phyloP scores from a whole-genome alignment of 2,329 filamentous ascomycete species.

The Cladophialophora psammophila region DNA sequence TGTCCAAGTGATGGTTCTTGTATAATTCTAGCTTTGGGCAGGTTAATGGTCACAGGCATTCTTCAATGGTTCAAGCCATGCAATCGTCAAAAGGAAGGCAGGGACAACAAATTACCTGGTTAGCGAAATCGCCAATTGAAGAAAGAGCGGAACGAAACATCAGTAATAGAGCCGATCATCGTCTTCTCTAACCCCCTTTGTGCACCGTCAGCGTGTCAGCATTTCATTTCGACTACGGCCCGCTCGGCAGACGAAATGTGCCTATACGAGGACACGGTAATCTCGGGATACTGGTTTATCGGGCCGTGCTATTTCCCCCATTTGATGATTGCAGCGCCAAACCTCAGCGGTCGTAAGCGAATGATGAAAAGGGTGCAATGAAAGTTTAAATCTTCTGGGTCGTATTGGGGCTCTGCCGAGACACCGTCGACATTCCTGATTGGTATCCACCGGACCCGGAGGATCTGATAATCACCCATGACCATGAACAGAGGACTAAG shows the following conservation, averaged over 20 bases:
- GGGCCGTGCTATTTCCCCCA: neutral
- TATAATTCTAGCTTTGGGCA: neutral
- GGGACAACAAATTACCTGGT: neutral
- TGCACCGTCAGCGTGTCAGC: neutral
- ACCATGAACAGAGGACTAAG: neutral
- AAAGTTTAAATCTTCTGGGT: neutral
- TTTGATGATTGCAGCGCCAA: neutral
- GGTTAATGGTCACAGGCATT: neutral
- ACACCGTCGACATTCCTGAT: neutral
- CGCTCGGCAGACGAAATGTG: neutral
- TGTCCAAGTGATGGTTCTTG: neutral
- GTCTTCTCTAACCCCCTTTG: neutral
- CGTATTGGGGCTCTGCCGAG: neutral
- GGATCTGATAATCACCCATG: neutral
- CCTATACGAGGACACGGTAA: neutral
- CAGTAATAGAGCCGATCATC: neutral
- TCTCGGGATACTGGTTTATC: neutral
- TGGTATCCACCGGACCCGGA: neutral
- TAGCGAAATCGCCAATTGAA: neutral
- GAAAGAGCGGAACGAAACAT: neutral
- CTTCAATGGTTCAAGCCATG: neutral
- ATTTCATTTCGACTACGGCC: neutral
- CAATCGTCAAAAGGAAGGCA: conserved; percentile 1
- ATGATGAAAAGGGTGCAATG: neutral
- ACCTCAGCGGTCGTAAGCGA: neutral